phyloP scores from a whole-genome alignment of 768 basidiomycete species.

The Neoboletus subvelutipes region DNA sequence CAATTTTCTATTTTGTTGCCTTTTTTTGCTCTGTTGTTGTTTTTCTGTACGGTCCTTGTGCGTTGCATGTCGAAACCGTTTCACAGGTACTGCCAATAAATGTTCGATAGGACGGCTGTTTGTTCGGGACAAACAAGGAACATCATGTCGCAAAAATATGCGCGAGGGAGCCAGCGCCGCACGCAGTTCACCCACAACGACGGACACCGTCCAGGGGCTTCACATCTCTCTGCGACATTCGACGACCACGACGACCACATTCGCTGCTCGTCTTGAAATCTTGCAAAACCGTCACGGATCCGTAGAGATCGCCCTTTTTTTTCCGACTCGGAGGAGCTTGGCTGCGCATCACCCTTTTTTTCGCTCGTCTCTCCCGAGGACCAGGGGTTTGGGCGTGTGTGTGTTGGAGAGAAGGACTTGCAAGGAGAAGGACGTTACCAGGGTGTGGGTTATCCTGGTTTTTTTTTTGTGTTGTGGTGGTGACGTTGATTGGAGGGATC shows the following conservation, averaged over 20 bases:
- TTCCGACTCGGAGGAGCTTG: not conserved
- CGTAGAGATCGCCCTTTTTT: constrained; percentile 52
- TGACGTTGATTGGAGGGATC: constrained; percentile 1
- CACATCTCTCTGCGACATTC: not conserved
- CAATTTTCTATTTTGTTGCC: not conserved
- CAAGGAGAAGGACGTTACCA: not conserved
- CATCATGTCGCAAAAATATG: constrained; percentile 39
- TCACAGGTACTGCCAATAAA: not conserved
- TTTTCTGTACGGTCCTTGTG: not conserved
- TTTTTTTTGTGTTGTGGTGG: constrained; percentile 1
- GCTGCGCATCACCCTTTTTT: constrained; percentile 1
- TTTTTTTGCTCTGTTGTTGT: constrained; percentile 1
- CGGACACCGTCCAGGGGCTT: constrained; percentile 11
- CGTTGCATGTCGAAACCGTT: not conserved
- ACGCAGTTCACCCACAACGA: constrained; percentile 27
- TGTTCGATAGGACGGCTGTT: constrained; percentile 24
- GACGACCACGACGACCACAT: constrained; percentile 1
- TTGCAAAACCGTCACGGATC: constrained; percentile 62
- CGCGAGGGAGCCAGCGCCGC: constrained; percentile 19
- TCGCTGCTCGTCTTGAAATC: constrained; percentile 50
- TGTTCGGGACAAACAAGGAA: constrained; percentile 35
- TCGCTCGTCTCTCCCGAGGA: not conserved
- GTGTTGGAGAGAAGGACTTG: not conserved
- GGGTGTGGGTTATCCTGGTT: not conserved
- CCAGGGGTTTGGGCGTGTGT: not conserved